phyloP scores from a whole-genome alignment of 2,329 filamentous ascomycete species.

The Emergomyces orientalis region DNA sequence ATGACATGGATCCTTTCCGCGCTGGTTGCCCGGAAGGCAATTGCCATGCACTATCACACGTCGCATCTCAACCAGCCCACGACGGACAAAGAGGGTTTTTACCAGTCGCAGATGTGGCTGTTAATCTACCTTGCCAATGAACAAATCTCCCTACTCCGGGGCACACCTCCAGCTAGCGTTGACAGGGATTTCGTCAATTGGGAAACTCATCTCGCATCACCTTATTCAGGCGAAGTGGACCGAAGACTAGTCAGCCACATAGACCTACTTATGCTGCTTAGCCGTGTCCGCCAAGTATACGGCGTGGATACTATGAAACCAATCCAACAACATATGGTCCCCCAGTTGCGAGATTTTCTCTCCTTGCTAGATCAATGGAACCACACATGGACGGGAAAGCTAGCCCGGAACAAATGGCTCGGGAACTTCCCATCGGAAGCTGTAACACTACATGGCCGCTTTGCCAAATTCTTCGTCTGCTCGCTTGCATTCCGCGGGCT shows the following conservation, averaged over 20 bases:
- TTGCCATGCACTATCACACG: slow-evolving; percentile 34
- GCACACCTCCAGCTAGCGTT: slow-evolving; percentile 10
- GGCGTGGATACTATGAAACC: slow-evolving; percentile 19
- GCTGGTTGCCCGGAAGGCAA: slow-evolving; percentile 36
- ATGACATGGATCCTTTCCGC: slow-evolving; percentile 42
- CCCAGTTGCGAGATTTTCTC: slow-evolving; percentile 21
- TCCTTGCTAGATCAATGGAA: slow-evolving; percentile 25
- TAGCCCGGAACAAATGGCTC: slow-evolving; percentile 32
- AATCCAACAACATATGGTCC: slow-evolving; percentile 13
- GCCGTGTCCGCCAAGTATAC: slow-evolving; percentile 14
- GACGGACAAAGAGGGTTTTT: slow-evolving; percentile 11
- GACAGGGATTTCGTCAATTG: slow-evolving; percentile 12
- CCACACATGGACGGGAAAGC: slow-evolving; percentile 14
- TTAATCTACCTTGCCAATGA: slow-evolving; percentile 24
- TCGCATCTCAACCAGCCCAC: slow-evolving; percentile 11
- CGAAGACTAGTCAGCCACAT: slow-evolving; percentile 15
- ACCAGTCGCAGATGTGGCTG: slow-evolving; percentile 34
- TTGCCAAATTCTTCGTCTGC: slow-evolving; percentile 40
- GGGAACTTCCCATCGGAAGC: slow-evolving; percentile 41
- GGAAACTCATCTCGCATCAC: slow-evolving; percentile 34
- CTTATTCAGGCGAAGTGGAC: slow-evolving; percentile 29
- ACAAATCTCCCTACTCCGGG: slow-evolving; percentile 13
- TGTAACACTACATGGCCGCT: slow-evolving; percentile 40
- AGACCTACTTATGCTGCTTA: slow-evolving; percentile 11
- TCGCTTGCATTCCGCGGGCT: slow-evolving; percentile 41